Evolutionary conservation across 805 yeast genomes (phyloP).

Genomic region (Saccharomycopsis malanga): DNA sequence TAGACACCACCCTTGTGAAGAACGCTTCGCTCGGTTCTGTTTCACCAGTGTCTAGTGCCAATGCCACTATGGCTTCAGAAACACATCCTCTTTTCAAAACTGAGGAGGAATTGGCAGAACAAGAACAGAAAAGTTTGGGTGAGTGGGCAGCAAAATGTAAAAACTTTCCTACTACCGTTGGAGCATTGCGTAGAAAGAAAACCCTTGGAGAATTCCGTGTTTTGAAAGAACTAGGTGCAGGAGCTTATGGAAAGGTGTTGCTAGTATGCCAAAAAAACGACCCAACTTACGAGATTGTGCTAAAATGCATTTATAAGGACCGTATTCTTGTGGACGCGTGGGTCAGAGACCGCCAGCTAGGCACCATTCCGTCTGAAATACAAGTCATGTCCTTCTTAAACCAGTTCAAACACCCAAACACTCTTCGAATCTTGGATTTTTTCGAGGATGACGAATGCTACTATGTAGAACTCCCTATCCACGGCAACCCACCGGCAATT

Average conservation of each 20-base stretch:
- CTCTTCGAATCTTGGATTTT: conserved; percentile 78
- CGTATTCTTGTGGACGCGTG: conserved; percentile 93
- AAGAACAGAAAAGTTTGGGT: conserved; percentile 41
- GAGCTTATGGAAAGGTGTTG: conserved; percentile 94
- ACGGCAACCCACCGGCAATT: conserved; percentile 83
- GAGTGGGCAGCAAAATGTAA: conserved; percentile 32
- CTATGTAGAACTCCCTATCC: conserved; percentile 86
- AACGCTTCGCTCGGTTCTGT: not conserved
- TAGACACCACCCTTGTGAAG: not conserved
- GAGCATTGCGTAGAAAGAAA: conserved; percentile 63
- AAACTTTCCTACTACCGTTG: conserved; percentile 41
- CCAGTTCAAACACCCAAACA: conserved; percentile 76
- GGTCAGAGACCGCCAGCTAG: conserved; percentile 87
- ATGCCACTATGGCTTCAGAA: not conserved
- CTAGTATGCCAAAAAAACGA: conserved; percentile 64
- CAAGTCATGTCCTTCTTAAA: conserved; percentile 83
- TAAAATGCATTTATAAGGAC: conserved; percentile 87
- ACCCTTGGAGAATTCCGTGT: conserved; percentile 64
- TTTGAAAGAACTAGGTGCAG: conserved; percentile 82
- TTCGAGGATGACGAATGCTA: conserved; percentile 89
- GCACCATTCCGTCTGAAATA: conserved; percentile 95
- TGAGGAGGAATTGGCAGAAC: conserved; percentile 37
- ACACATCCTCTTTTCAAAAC: conserved; percentile 24
- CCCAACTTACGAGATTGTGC: conserved; percentile 58
- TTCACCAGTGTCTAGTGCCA: not conserved